A percentile compares a stretch with the other conserved stretches of the same genome.
These are phyloP conservation scores for Solanum lycopersicoides DNA, from an alignment of 257 asterid genomes.

Conservation along the genomic window DNA sequence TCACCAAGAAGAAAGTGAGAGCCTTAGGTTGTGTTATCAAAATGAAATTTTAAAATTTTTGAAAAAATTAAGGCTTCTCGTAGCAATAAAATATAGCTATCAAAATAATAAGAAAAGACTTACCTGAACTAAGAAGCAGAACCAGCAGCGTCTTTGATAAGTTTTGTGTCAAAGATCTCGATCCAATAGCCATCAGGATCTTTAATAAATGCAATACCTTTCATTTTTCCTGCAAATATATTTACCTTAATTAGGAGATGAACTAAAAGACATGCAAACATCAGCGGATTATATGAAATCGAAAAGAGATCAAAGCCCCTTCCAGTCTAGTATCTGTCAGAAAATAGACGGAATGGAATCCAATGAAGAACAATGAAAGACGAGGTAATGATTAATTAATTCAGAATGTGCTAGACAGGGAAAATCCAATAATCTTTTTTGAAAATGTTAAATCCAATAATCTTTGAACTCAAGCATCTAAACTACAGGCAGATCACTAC, in stretches of 20 bases:
- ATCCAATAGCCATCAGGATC: slow-evolving; percentile 98
- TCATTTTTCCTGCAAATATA: slow-evolving; percentile 54
- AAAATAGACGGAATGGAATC: not conserved
- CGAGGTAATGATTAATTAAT: not conserved
- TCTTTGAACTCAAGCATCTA: not conserved
- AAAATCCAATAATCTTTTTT: not conserved
- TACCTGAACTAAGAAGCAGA: slow-evolving; percentile 38
- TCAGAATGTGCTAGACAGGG: not conserved
- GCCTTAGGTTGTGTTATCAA: not conserved
- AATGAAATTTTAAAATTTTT: not conserved
- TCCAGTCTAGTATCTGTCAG: not conserved
- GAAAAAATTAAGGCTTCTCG: not conserved
- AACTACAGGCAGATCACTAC: not conserved
- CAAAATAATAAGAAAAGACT: not conserved
- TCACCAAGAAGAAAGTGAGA: not conserved
- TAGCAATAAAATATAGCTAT: not conserved
- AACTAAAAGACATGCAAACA: not conserved
- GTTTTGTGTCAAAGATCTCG: slow-evolving; percentile 60
- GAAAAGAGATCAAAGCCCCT: not conserved
- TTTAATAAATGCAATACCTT: slow-evolving; percentile 68
- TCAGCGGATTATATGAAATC: not conserved
- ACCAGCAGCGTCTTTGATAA: slow-evolving; percentile 32
- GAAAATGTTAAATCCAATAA: not conserved
- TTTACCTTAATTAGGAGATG: not conserved
- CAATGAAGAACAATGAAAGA: not conserved